These are phyloP conservation scores for Aspergillus incahuasiensis DNA, from an alignment of 495 filamentous ascomycete genomes.

Conservation along the genomic window DNA sequence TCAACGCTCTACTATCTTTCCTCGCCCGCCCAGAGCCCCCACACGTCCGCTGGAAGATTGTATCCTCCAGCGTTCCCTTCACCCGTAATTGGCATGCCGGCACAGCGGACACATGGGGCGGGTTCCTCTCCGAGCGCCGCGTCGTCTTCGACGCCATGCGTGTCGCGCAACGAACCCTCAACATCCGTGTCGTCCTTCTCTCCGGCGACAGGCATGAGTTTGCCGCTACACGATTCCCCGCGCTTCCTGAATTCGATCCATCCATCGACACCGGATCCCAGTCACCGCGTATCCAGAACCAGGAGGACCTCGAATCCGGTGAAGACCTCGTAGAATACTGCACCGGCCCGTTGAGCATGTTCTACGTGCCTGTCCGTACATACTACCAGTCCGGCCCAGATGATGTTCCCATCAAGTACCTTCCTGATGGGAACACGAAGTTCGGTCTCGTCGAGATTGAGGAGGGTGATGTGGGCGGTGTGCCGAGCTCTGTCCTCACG, in stretches of 20 bases:
- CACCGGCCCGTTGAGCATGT: conserved; percentile 85
- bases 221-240: conserved; percentile 82
- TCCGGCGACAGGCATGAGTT: conserved; percentile 95
- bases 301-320: conserved; percentile 12
- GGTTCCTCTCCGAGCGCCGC: conserved; percentile 74
- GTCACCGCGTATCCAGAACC: conserved; percentile 20
- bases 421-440: conserved; percentile 83
- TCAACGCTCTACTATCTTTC: conserved; percentile 72
- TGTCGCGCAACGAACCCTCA: conserved; percentile 62
- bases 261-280: not conserved
- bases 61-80: conserved; percentile 84
- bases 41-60: conserved; percentile 88
- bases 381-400: conserved; percentile 73
- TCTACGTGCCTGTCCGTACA: conserved; percentile 80
- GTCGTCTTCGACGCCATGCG: conserved; percentile 86
- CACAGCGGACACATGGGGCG: conserved; percentile 84
- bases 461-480: conserved; percentile 31
- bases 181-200: conserved; percentile 75
- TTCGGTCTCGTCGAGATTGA: conserved; percentile 86
- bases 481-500: conserved; percentile 54
- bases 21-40: conserved; percentile 61
- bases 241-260: conserved; percentile 33
- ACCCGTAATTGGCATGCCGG: conserved; percentile 94
- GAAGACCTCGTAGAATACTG: conserved; percentile 79
- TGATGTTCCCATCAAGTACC: conserved; percentile 79